These are phyloP conservation scores for Lactarius sp. DNA, from an alignment of 768 basidiomycete genomes.

Conservation along the genomic window DNA sequence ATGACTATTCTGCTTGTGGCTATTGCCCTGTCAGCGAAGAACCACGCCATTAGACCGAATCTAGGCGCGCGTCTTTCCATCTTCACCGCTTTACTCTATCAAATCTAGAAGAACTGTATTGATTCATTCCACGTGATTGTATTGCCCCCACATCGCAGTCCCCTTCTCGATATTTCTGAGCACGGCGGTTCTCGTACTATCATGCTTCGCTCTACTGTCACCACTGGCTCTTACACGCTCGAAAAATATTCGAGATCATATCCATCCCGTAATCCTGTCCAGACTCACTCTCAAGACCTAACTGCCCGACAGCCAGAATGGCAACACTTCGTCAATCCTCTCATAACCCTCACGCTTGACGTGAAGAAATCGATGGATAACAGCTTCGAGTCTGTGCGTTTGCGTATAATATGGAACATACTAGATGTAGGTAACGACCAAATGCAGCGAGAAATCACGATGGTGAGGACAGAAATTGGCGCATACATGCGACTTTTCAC, in stretches of 20 bases:
- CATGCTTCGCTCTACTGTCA: conserved; percentile 51
- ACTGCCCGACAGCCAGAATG: conserved; percentile 46
- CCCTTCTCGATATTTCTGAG: not conserved
- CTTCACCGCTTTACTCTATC: not conserved
- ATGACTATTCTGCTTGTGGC: not conserved
- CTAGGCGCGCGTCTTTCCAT: not conserved
- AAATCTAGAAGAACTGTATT: not conserved
- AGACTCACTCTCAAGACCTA: conserved; percentile 21
- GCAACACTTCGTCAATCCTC: conserved; percentile 75
- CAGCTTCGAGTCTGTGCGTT: conserved; percentile 56
- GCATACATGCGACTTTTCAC: conserved; percentile 9
- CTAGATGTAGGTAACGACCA: conserved; percentile 35
- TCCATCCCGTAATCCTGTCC: conserved; percentile 29
- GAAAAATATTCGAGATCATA: conserved; percentile 68
- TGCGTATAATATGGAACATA: conserved; percentile 63
- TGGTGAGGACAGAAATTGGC: conserved; percentile 44
- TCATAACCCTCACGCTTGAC: conserved; percentile 59
- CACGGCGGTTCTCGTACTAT: not conserved
- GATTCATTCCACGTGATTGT: conserved; percentile 11
- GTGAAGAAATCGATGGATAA: conserved; percentile 41
- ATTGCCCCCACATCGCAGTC: not conserved
- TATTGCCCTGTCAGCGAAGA: not conserved
- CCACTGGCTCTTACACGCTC: conserved; percentile 52
- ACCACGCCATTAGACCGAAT: not conserved
- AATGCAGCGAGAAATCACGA: conserved; percentile 51